phyloP scores from a whole-genome alignment of 1,284 basidiomycete genomes.

The Singerocomus inundabilis region DNA sequence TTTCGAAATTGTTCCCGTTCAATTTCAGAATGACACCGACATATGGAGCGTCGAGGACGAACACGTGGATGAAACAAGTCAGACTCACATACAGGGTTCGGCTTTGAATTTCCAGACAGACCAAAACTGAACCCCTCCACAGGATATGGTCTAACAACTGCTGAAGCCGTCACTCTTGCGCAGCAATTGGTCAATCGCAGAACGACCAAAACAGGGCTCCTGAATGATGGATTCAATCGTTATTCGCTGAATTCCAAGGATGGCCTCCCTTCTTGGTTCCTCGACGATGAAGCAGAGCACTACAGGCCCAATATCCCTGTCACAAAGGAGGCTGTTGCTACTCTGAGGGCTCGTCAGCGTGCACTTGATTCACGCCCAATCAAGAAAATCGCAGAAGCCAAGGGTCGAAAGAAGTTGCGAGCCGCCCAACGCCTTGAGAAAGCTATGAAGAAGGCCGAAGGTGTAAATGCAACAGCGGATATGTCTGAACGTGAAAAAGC shows the following conservation, averaged over 20 bases:
- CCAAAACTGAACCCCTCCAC: conserved; percentile 8
- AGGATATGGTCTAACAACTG: conserved; percentile 88
- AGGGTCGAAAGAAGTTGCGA: conserved; percentile 95
- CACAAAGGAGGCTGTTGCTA: conserved; percentile 92
- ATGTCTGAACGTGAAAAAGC: conserved; percentile 96
- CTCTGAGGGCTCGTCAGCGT: conserved; percentile 86
- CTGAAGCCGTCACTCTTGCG: conserved; percentile 91
- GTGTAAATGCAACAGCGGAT: conserved; percentile 87
- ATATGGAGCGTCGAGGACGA: conserved; percentile 85
- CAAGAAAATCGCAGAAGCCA: conserved; percentile 99
- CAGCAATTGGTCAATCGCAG: conserved; percentile 91
- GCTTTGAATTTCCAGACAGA: conserved; percentile 9
- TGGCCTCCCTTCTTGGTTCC: conserved; percentile 92
- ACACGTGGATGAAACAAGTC: conserved; percentile 75
- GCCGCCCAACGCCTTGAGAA: conserved; percentile 86
- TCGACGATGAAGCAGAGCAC: conserved; percentile 92
- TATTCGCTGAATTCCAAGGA: conserved; percentile 92
- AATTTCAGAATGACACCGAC: conserved; percentile 54
- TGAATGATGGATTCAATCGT: conserved; percentile 96
- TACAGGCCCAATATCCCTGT: conserved; percentile 96
- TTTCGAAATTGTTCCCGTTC: conserved; percentile 28
- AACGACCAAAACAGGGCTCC: conserved; percentile 84
- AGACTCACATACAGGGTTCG: conserved; percentile 71
- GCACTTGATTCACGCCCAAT: conserved; percentile 96
- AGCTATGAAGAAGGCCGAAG: conserved; percentile 96